phyloP scores from a whole-genome alignment of 129 eudicot species.

The Flaveria linearis region DNA sequence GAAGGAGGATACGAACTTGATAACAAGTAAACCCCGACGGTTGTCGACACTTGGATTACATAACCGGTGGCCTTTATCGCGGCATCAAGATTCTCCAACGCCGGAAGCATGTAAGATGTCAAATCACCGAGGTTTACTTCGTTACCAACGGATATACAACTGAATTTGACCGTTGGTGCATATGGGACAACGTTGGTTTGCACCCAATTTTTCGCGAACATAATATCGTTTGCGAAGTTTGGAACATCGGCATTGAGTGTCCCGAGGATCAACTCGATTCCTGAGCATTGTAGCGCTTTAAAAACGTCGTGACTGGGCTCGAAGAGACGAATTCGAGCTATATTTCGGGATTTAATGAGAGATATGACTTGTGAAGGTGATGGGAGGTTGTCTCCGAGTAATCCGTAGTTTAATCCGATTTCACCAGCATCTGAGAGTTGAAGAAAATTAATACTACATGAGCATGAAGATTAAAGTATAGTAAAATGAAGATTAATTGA shows the following conservation, averaged over 20 bases:
- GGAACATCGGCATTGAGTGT: conserved; percentile 38
- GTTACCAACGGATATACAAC: conserved; percentile 41
- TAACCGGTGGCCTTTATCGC: conserved; percentile 28
- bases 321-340: conserved; percentile 31
- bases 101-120: conserved; percentile 21
- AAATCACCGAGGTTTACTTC: conserved; percentile 41
- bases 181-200: conserved; percentile 36
- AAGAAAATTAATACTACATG: not conserved
- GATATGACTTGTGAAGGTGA: conserved; percentile 26
- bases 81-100: conserved; percentile 32
- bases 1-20: conserved; percentile 45
- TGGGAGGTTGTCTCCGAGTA: conserved; percentile 44
- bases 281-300: conserved; percentile 30
- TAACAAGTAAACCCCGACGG: conserved; percentile 25
- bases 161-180: conserved; percentile 26
- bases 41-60: conserved; percentile 34
- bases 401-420: conserved; percentile 42
- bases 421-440: conserved; percentile 24
- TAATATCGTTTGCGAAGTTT: conserved; percentile 24
- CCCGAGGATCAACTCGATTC: conserved; percentile 37
- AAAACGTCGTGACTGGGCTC: conserved; percentile 35
- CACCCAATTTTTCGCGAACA: conserved; percentile 40
- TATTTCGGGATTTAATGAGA: conserved; percentile 34
- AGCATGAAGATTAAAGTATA: not conserved
- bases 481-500: no score